Conservation (phyloP, 2,329 filamentous ascomycete species). For the Penicillium sp. region DNA sequence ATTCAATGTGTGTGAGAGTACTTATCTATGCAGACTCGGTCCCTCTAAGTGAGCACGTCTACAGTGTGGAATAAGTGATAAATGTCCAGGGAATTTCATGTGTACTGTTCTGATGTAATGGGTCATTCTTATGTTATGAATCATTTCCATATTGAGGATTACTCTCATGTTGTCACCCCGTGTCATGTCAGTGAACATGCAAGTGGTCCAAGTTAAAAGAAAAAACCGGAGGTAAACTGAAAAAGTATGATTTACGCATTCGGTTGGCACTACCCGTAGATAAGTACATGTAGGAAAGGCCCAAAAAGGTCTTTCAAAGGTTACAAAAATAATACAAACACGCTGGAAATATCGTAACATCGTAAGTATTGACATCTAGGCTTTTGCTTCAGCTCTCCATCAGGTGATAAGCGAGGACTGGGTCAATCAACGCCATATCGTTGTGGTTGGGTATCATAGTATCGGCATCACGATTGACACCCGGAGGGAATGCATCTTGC, state of each 20-base stretch:
- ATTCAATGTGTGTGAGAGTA: neutral
- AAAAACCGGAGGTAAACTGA: neutral
- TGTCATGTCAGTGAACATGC: no score
- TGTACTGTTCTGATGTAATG: neutral
- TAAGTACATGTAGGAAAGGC: neutral
- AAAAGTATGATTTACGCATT: neutral
- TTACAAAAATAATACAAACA: neutral
- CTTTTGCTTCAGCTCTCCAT: conserved; percentile 20
- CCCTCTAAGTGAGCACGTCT: no score
- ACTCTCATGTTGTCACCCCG: no score
- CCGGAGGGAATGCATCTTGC: conserved; percentile 15
- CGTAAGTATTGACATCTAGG: neutral
- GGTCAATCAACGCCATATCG: conserved; percentile 37
- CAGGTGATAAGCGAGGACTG: conserved; percentile 32
- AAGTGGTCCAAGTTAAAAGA: neutral
- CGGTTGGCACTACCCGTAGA: neutral
- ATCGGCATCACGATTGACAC: conserved; percentile 14
- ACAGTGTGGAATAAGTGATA: neutral
- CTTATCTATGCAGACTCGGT: neutral
- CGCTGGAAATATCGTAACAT: neutral
- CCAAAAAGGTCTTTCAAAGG: neutral
- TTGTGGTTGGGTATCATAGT: conserved; percentile 32
- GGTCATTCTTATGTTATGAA: no score
- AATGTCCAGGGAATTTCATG: no score
- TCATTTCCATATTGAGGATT: no score